Base-by-base conservation (phyloP, 257 asterid genomes). In the Sherardia arvensis region DNA sequence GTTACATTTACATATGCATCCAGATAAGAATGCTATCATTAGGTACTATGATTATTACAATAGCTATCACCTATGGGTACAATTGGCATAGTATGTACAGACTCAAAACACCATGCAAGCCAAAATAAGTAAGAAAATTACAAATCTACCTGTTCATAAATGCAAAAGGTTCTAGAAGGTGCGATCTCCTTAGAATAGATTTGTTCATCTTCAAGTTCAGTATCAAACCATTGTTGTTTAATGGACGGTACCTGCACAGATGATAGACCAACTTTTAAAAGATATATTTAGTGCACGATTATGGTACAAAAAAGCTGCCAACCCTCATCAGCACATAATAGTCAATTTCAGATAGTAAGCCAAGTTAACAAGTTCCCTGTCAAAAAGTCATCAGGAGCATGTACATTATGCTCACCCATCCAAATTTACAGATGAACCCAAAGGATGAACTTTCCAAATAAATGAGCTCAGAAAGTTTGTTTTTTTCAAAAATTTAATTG, bases 211-310 rank as follows among this genome's bases (percentile, higher is more conserved):
- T 49, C 70, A 29, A 76, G 38, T 59, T 80, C 67, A 51, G 87
- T 79, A 55, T 89, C 85, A 73, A 85, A 92, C 99, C 99, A 92
- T 43, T 92, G 99, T 54, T 85, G 76, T 62, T 95, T 96, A 68
- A 89, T 89, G 60, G 75, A 80, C 18, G 95, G 94, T 53, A 85
- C 96, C 98, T 91, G 80, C 62, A 70, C 70, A 33, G 69, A 74
- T 29, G 7, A 30, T 3, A 21, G 48, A 21, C 59, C 20, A 7
- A 27, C 20, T 25, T 11, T 32, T 21, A 9, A 3, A 6, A 1
- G 1, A 4, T 1, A 5, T 38, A 23, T 3, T 54, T 57, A 1
- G 21, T 14, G 26, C 11, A 3, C 1, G 34, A 53, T 17, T 56
- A 17, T 11, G 10, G 25, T 17, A 43, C 27, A 38, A n/a, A 10